These are phyloP conservation scores for Zelonia costaricensis DNA, from an alignment of 208 protist genomes.

Conservation along the genomic window DNA sequence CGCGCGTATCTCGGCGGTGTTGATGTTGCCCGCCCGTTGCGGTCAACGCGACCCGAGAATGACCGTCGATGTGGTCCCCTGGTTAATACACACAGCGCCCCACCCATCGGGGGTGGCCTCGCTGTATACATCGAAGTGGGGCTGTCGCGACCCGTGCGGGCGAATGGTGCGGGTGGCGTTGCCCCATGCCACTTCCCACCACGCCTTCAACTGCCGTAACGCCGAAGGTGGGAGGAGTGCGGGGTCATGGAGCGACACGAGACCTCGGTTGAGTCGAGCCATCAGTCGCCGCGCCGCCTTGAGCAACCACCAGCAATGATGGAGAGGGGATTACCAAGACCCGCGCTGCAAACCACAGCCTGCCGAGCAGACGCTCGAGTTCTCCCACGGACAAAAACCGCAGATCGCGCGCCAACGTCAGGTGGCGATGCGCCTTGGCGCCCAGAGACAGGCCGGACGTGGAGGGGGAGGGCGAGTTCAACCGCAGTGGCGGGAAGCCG, in stretches of 20 bases:
- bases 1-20: not conserved
- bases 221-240: not conserved
- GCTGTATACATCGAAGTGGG: not conserved
- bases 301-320: not conserved
- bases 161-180: not conserved
- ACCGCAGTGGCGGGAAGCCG: not conserved
- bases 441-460: too few relatives aligned
- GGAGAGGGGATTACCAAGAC: not conserved
- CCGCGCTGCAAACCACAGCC: not conserved
- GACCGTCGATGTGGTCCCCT: not conserved
- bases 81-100: not conserved
- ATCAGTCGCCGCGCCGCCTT: not conserved
- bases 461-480: not conserved
- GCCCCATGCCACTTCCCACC: not conserved
- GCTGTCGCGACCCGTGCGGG: not conserved
- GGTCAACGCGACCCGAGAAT: not conserved
- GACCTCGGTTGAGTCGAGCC: not conserved
- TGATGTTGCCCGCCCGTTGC: not conserved
- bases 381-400: not conserved
- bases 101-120: not conserved
- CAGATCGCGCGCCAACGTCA: not conserved
- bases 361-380: not conserved
- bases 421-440: not conserved
- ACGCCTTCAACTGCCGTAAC: not conserved
- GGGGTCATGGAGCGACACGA: not conserved